Evolutionary conservation across 2,329 filamentous ascomycete genomes (phyloP).

Genomic region (Aspergillus candidus): DNA sequence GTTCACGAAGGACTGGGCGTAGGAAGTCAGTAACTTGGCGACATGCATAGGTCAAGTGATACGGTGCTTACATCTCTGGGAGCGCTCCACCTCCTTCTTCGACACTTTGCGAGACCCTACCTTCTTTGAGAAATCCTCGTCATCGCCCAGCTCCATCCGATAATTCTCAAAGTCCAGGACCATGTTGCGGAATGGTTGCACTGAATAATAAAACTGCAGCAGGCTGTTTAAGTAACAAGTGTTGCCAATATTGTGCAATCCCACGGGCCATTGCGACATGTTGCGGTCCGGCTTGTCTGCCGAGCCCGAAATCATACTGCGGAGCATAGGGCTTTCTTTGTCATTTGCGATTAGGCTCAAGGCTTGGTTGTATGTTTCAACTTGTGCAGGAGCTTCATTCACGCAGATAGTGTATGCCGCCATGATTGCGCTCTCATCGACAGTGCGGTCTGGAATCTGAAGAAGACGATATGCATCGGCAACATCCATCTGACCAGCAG

Average conservation of each 20-base stretch:
- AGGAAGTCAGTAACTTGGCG: constrained; percentile 6
- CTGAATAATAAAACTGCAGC: constrained; percentile 88
- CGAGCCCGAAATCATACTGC: constrained; percentile 28
- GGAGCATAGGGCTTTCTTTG: constrained; percentile 34
- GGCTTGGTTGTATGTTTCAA: constrained; percentile 42
- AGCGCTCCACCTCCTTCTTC: constrained; percentile 51
- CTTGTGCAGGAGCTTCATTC: constrained; percentile 42
- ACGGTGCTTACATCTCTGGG: constrained; percentile 65
- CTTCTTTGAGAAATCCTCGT: constrained; percentile 58
- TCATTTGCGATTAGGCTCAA: constrained; percentile 43
- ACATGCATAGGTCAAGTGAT: too few relatives aligned
- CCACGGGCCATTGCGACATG: constrained; percentile 63
- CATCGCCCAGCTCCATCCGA: constrained; percentile 61
- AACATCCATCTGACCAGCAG: constrained; percentile 49
- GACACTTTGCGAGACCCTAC: constrained; percentile 69
- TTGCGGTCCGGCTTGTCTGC: constrained; percentile 26
- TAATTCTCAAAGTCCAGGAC: constrained; percentile 69
- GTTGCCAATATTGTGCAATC: constrained; percentile 88
- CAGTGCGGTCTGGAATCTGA: constrained; percentile 47
- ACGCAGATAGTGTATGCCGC: constrained; percentile 44
- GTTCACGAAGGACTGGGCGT: constrained; percentile 62
- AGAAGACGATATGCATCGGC: constrained; percentile 49
- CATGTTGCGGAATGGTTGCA: constrained; percentile 73
- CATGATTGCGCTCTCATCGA: constrained; percentile 47
- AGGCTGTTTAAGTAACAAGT: constrained; percentile 98